Evolutionary conservation across 1,284 basidiomycete species (phyloP), one percentile per base, ranked within the genome.

Genomic region (Apiotrichum sp.): DNA sequence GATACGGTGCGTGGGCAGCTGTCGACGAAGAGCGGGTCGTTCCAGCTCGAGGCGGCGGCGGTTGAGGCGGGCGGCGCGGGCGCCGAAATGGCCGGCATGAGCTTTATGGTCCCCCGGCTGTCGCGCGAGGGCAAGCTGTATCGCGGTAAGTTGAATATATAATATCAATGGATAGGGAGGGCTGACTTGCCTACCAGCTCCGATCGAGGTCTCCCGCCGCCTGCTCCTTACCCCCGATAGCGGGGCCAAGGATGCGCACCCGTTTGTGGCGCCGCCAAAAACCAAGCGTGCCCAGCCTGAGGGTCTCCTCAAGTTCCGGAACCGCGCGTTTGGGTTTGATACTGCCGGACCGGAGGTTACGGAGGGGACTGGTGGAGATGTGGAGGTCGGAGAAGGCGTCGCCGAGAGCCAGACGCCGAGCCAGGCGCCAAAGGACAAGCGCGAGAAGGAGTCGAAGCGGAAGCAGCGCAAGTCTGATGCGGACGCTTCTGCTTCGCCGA

Each of bases 31-130:
- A 57, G 61, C n/a, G 49, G 50, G 13, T 48, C 52, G 3, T 76
- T 72, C 53, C 59, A 54, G 3, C 58, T 76, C 5, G 29, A 58
- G 2, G 36, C 60, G 1, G 68, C 70, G 3, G 62, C 62, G 5
- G 44, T 31, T 6, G 51, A 45, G 10, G 52, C 44, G 16, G 52
- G 53, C 34, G 66, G 67, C 47, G 72, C 66, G 11, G 71, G 70
- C 3, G 68, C 66, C 39, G 73, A 77, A 55, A 73, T 74, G 69
- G 55, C 56, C 31, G 72, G 73, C 3, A 63, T 77, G 64, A 64
- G 58, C 46, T 55, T 77, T 33, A 52, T 77, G 36, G 66, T 75
- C 2, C 75, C 75, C 5, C 59, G 58, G 32, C 54, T 55, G 40
- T 6, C 29, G 14, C 33, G 6, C 6, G 58, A 56, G 6, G 71